Evolutionary conservation across 108 stramenopile genomes (phyloP), one percentile per base, ranked within the genome.

Genomic region (Cyclotella cryptica): DNA sequence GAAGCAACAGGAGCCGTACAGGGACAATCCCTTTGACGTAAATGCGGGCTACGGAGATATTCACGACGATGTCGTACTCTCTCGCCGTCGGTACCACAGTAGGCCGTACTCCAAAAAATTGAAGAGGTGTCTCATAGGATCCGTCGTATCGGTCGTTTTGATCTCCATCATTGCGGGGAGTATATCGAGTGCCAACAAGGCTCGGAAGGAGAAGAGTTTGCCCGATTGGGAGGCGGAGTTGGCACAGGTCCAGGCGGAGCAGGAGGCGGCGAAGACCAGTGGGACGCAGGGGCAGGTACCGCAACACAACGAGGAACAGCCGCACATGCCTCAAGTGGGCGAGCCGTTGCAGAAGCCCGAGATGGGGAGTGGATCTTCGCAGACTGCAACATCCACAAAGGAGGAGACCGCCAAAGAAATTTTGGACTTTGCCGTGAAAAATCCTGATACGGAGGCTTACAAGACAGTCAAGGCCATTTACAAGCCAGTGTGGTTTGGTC

Each of bases 161-260:
- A 21, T 61, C 14, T 45, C 26, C 15, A 15, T 62, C 14, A 42
- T 69, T 1, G 19, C 63, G 18, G 76, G 67, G 14, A 52, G 47
- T 18, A 18, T 39, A 11, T 42, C 54, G 0, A 26, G 24, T 0
- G 54, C 51, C 11, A 10, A 59, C 41, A 62, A 62, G 28, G 24
- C 17, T 3, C 42, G 26, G 8, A 58, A 59, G 47, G 15, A 59
- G 58, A 47, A 47, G 6, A 46, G 39, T 43, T 29, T 77, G 3
- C 76, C 76, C 24, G 76, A 77, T 69, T 77, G 76, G 76, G 68
- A 77, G 35, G 59, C 24, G 10, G 51, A 69, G 46, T 53, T 77
- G 68, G 49, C 21, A 18, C 53, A 77, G 60, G 64, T 51, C 14
- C 28, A 53, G 45, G 21, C 12, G 68, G 66, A 77, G 68, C 40